These are phyloP conservation scores for Rhodotorula sphaerocarpa DNA, from an alignment of 768 basidiomycete species.

Conservation along the genomic window DNA sequence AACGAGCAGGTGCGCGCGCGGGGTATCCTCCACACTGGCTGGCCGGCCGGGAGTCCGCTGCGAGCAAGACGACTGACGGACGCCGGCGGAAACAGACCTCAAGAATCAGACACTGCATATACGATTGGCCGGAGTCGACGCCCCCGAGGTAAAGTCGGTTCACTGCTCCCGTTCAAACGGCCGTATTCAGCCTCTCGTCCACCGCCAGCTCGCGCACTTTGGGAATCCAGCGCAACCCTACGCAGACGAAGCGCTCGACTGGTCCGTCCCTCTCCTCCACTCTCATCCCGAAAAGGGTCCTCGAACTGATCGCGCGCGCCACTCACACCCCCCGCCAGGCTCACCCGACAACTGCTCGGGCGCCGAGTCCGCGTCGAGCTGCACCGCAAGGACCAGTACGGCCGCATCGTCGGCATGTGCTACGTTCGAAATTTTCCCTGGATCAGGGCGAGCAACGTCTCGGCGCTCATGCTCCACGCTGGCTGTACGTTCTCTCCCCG, in stretches of 20 bases:
- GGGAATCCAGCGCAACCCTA: slow-evolving; percentile 71
- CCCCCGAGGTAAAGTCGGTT: slow-evolving; percentile 61
- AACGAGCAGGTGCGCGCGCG: slow-evolving; percentile 61
- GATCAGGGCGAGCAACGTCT: slow-evolving; percentile 1
- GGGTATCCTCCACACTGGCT: background rate
- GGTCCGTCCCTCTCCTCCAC: slow-evolving; percentile 39
- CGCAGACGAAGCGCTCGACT: slow-evolving; percentile 62
- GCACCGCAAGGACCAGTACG: slow-evolving; percentile 70
- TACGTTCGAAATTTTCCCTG: slow-evolving; percentile 11
- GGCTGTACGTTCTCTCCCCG: slow-evolving; percentile 14
- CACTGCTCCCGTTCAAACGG: background rate
- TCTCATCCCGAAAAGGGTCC: background rate
- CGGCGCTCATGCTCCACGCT: slow-evolving; percentile 1
- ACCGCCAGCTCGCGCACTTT: slow-evolving; percentile 65
- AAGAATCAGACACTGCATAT: slow-evolving; percentile 76
- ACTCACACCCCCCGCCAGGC: no score
- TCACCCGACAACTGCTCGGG: slow-evolving; percentile 54
- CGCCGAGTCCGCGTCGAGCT: slow-evolving; percentile 64
- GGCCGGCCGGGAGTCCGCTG: background rate
- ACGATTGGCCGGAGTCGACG: slow-evolving; percentile 82
- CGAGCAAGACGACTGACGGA: no score
- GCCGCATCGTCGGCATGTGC: slow-evolving; percentile 52
- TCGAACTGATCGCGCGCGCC: no score
- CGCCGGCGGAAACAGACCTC: no score
- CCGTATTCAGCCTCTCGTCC: background rate